Evolutionary conservation across 176 grass and related monocot genomes (phyloP).

Genomic region (Cocos nucifera): DNA sequence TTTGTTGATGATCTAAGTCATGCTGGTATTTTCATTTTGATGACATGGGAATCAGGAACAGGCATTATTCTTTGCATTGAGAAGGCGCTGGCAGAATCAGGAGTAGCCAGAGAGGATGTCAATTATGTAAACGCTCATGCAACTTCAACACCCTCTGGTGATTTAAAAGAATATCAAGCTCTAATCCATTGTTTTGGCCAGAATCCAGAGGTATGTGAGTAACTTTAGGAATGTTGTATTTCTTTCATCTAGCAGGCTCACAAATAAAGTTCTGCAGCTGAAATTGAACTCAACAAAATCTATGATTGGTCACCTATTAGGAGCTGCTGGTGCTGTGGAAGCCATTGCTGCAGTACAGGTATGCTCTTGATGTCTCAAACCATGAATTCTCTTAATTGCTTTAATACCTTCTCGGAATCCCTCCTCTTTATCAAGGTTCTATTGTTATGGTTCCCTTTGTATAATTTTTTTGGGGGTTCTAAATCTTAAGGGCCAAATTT

Average conservation of each 20-base stretch:
- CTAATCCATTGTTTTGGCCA: slow-evolving; percentile 76
- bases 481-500: no score
- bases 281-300: slow-evolving; percentile 98
- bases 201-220: slow-evolving; percentile 59
- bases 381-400: no score
- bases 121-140: slow-evolving; percentile 99
- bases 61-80: slow-evolving; percentile 94
- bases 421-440: no score
- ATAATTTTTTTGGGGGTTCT: no score
- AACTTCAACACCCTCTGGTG: slow-evolving; percentile 82
- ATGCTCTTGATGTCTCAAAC: slow-evolving; percentile 9
- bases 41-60: slow-evolving; percentile 47
- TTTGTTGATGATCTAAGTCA: no score
- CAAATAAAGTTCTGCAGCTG: slow-evolving; percentile 40
- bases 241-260: slow-evolving; percentile 14
- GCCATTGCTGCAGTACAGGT: slow-evolving; percentile 91
- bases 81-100: slow-evolving; percentile 79
- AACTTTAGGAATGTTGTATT: slow-evolving; percentile 9
- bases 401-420: no score
- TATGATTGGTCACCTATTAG: slow-evolving; percentile 93
- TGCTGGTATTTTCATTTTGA: slow-evolving; percentile 5
- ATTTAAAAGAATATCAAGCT: slow-evolving; percentile 95
- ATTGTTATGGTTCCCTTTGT: no score
- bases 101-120: slow-evolving; percentile 69
- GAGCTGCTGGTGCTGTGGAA: slow-evolving; percentile 93